Conservation (phyloP, 2,329 filamentous ascomycete species). For the Sporothrix brasiliensis region DNA sequence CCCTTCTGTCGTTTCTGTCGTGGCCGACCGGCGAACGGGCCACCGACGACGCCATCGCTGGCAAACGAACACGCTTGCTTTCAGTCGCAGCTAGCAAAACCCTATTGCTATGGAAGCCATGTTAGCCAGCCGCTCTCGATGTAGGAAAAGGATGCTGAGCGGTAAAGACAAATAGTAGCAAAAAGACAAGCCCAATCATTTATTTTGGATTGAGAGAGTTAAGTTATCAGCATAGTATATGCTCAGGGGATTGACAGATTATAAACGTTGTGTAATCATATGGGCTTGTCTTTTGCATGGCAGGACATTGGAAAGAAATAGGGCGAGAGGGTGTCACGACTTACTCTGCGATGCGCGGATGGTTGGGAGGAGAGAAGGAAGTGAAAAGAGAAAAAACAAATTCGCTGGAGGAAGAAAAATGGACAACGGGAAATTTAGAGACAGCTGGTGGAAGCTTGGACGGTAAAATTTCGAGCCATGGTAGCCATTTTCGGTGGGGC, state of each 20-base stretch:
- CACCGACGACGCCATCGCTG: conserved; percentile 17
- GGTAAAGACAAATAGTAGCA: conserved; percentile 37
- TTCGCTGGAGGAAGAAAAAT: conserved; percentile 28
- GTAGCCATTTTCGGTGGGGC: conserved; percentile 23
- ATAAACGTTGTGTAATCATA: conserved; percentile 55
- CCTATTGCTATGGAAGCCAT: background rate
- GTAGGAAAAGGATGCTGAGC: too few relatives aligned
- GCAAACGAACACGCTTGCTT: conserved; percentile 14
- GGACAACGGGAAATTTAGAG: conserved; percentile 21
- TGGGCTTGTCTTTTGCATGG: conserved; percentile 34
- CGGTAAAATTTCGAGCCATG: conserved; percentile 22
- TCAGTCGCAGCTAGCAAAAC: background rate
- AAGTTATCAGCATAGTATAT: conserved; percentile 46
- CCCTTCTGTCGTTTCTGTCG: background rate
- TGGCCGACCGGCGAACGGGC: background rate
- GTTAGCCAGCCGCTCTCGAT: background rate
- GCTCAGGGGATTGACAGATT: conserved; percentile 65
- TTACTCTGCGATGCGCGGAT: conserved; percentile 28
- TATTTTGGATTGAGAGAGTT: conserved; percentile 36
- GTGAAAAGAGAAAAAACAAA: conserved; percentile 11
- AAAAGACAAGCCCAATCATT: conserved; percentile 39
- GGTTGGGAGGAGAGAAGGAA: conserved; percentile 22
- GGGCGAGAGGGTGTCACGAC: background rate
- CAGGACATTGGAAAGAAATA: background rate
- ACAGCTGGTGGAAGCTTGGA: conserved; percentile 27